Evolutionary conservation across 2,329 filamentous ascomycete genomes (phyloP).

Genomic region (Rutstroemia sp.): DNA sequence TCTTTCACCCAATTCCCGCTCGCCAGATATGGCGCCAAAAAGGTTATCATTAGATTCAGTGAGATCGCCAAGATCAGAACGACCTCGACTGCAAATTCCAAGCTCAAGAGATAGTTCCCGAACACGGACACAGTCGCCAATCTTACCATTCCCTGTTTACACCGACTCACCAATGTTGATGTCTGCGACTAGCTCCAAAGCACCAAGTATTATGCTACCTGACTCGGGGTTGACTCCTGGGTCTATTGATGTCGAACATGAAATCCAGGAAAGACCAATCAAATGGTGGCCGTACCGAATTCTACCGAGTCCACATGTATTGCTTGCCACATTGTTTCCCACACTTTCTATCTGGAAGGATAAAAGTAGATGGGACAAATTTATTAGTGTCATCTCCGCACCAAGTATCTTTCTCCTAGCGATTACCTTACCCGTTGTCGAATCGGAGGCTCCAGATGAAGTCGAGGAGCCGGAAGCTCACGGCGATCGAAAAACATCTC

Average conservation of each 20-base stretch:
- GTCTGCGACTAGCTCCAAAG: slow-evolving; percentile 21
- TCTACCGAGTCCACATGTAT: slow-evolving; percentile 63
- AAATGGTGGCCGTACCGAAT: slow-evolving; percentile 76
- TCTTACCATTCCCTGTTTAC: slow-evolving; percentile 27
- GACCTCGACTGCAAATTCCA: slow-evolving; percentile 25
- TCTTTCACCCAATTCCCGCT: not conserved
- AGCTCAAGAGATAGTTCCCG: slow-evolving; percentile 24
- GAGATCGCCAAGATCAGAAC: slow-evolving; percentile 13
- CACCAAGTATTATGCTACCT: slow-evolving; percentile 27
- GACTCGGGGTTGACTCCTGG: slow-evolving; percentile 20
- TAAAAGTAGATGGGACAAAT: slow-evolving; percentile 78
- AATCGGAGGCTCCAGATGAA: slow-evolving; percentile 51
- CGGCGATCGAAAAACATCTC: slow-evolving; percentile 10
- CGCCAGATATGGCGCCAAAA: not conserved
- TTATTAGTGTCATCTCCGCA: slow-evolving; percentile 75
- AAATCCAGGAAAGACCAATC: slow-evolving; percentile 34
- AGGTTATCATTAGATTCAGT: slow-evolving; percentile 14
- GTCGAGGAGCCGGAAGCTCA: slow-evolving; percentile 28
- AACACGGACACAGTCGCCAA: slow-evolving; percentile 21
- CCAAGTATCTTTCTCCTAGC: slow-evolving; percentile 86
- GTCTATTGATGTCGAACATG: slow-evolving; percentile 19
- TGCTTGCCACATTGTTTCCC: slow-evolving; percentile 74
- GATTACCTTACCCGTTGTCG: slow-evolving; percentile 85
- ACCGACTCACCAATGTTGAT: slow-evolving; percentile 27
- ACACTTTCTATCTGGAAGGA: slow-evolving; percentile 75